phyloP scores from a whole-genome alignment of 352 stramenopile species.

The Thalassiosira hispida region DNA sequence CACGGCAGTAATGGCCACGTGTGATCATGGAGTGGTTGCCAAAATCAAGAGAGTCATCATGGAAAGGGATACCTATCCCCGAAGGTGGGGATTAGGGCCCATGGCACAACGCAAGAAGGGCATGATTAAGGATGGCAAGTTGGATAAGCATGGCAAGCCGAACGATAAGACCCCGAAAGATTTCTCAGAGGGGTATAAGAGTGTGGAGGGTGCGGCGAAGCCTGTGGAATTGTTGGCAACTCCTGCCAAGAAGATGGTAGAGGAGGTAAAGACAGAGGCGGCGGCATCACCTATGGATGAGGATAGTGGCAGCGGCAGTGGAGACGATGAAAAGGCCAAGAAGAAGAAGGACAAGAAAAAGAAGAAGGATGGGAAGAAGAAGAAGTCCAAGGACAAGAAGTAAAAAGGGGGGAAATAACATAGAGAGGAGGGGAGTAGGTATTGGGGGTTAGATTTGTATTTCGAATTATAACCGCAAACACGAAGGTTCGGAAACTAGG shows the following conservation, averaged over 20 bases:
- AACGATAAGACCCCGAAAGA: conserved; percentile 90
- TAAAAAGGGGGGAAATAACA: conserved; percentile 16
- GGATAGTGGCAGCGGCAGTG: conserved; percentile 22
- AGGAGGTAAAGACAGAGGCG: conserved; percentile 13
- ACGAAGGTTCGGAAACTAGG: too few relatives aligned
- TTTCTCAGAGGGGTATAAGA: conserved; percentile 87
- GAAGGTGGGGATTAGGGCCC: conserved; percentile 97
- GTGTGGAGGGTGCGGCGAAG: conserved; percentile 66
- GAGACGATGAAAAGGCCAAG: conserved; percentile 76
- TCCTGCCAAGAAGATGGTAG: conserved; percentile 10
- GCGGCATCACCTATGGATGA: conserved; percentile 50
- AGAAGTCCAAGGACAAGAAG: conserved; percentile 79
- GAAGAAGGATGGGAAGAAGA: conserved; percentile 87
- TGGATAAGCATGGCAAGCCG: conserved; percentile 91
- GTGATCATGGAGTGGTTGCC: conserved; percentile 98
- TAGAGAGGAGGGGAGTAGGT: too few relatives aligned
- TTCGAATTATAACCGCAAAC: too few relatives aligned
- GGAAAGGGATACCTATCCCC: conserved; percentile 99
- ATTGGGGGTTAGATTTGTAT: too few relatives aligned
- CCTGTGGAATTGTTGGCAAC: conserved; percentile 41
- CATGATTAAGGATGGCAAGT: conserved; percentile 92
- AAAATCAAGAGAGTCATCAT: conserved; percentile 99
- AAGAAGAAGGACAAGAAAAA: conserved; percentile 87
- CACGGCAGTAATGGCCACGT: conserved; percentile 98
- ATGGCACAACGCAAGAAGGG: conserved; percentile 99